Base-by-base conservation (phyloP, 139 green algal genomes). In the Chlamydomonas sphaeroides region DNA sequence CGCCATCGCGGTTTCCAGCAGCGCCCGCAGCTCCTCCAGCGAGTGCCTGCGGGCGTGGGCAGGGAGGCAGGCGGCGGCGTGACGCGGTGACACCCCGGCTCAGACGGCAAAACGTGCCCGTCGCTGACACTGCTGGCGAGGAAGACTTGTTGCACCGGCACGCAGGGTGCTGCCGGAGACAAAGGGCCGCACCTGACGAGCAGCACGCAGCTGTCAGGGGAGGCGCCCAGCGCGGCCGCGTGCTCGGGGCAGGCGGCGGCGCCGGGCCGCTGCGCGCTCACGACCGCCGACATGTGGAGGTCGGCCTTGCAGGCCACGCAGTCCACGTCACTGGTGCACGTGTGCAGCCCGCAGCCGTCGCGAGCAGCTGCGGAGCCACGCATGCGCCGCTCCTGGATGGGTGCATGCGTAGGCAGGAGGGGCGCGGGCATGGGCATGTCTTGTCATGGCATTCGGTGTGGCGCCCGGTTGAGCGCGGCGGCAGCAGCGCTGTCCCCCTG, bases 161-260 rank as follows among this genome's bases (percentile, higher is more conserved):
- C n/a, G n/a, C n/a, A n/a, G n/a, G n/a, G n/a, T n/a, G n/a, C n/a
- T n/a, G n/a, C n/a, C n/a, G n/a, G n/a, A n/a, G n/a, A n/a, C n/a
- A n/a, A n/a, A n/a, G n/a, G n/a, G n/a, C n/a, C 56, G 5, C 51
- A 91, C 89, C 92, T 92, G 83, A 91, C 93, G 66, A 97, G 78
- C 65, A 97, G 80, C 5, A 84, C 77, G 74, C 88, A 86, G 28
- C 61, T 26, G 30, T 69, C 71, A 0, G 63, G 61, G 3, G 87
- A 57, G 23, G 69, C 88, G 39, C 76, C 80, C 38, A 95, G 78
- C 6, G 38, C 70, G 0, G 85, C 67, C 0, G 89, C 90, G 72
- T 98, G 94, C 74, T 97, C 92, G 2, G 92, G 85, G 90, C 94
- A 98, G 21, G 92, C 70, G 0, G 86, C 86, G 5, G 72, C 59